Conservation (phyloP, 1,284 basidiomycete species). For the Ustilago shanxiensis region DNA sequence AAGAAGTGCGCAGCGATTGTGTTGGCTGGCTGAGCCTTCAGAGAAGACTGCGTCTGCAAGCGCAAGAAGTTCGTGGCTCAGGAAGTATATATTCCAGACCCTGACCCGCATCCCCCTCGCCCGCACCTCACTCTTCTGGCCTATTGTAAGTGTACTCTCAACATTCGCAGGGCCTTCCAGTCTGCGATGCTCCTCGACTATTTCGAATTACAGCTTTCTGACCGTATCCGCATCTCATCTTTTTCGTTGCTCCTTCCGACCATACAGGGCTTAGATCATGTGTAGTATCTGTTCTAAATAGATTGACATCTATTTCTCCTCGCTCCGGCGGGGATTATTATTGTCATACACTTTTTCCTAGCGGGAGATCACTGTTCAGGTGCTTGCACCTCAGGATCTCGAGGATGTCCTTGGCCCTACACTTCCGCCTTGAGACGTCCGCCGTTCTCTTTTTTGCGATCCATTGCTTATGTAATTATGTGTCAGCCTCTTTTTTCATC, state of each 20-base stretch:
- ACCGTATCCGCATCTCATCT: constrained; percentile 16
- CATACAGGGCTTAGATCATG: constrained; percentile 62
- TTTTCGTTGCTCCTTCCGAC: constrained; percentile 4
- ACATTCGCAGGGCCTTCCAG: not conserved
- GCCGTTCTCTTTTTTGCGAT: constrained; percentile 44
- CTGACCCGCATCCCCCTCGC: constrained; percentile 22
- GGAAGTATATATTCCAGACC: constrained; percentile 40
- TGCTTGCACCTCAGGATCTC: constrained; percentile 53
- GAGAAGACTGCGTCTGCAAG: constrained; percentile 10
- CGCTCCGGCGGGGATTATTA: constrained; percentile 52
- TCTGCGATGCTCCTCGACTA: not conserved
- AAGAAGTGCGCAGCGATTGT: constrained; percentile 1
- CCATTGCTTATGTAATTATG: constrained; percentile 35
- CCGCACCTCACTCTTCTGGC: constrained; percentile 51
- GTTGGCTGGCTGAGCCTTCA: not conserved
- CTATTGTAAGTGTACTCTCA: constrained; percentile 49
- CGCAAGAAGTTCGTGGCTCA: not conserved
- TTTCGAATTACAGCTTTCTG: constrained; percentile 6
- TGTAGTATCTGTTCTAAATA: constrained; percentile 66
- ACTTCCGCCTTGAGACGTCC: constrained; percentile 58
- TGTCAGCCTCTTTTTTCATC: constrained; percentile 8
- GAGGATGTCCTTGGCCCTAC: constrained; percentile 61
- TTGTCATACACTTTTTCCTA: constrained; percentile 57
- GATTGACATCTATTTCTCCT: constrained; percentile 60
- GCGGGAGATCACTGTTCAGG: constrained; percentile 46